Evolutionary conservation across 2,329 filamentous ascomycete species (phyloP), one percentile per base, ranked within the genome.

Genomic region (Aspergillus quadricinctus): DNA sequence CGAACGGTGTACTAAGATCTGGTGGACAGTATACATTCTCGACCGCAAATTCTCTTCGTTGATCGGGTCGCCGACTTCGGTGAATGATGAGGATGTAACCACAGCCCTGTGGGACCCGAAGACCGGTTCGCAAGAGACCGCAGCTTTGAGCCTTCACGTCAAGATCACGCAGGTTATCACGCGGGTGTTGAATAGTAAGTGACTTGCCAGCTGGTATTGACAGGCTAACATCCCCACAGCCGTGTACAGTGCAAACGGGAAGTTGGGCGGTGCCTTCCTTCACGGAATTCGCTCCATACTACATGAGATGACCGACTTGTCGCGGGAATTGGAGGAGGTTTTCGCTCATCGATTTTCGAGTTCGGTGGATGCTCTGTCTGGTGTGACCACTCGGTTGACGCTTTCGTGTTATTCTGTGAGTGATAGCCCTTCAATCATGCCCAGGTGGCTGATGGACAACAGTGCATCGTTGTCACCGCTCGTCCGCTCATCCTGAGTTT

Each of bases 11-110:
- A 77, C 78, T 5, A 77, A 77, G 53, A 74, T 81, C 11, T 84
- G 80, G 80, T 83, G 81, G 80, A 83, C 81, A 0, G 75, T 82
- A 0, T 83, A 82, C 48, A 75, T 83, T 2, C 64, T 83, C 0
- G 81, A 83, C 53, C 73, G 80, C 1, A 77, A 83, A 60, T 81
- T 83, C 72, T 80, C 80, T 1, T 80, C 80, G 0, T 61, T 83
- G 2, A 81, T 83, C 74, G 81, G 81, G 0, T 62, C 81, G 0
- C 81, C 81, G 0, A 76, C 78, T 41, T 77, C 79, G 0, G 70
- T 83, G 1, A 73, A 74, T 35, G 80, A 83, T 28, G 75, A 80
- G 10, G 78, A 81, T 40, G 75, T 82, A 0, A 72, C 75, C 1
- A 75, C 76, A 1, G 67, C 69, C 1, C 70, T 78, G 4, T 75